Percentiles rank a stretch among this genome's conserved stretches.
phyloP scores from a whole-genome alignment of 495 filamentous ascomycete species.

The Penicillium parvum region DNA sequence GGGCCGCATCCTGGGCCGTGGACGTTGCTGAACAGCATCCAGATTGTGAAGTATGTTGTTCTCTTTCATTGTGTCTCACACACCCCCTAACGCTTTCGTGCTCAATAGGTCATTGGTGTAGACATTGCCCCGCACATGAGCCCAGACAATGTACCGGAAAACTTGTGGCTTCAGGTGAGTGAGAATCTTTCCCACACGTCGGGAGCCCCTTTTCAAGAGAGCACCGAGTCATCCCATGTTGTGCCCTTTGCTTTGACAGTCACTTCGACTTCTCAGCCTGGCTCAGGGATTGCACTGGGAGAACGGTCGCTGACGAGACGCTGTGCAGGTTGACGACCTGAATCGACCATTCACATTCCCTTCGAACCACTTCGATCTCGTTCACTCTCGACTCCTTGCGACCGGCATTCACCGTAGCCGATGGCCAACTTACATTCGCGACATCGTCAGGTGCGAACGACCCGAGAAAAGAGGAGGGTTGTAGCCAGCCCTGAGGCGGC shows the following conservation, averaged over 20 bases:
- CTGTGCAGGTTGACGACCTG: slow-evolving; percentile 64
- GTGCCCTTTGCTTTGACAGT: neutral
- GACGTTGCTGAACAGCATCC: slow-evolving; percentile 64
- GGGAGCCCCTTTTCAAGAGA: neutral
- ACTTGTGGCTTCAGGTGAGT: slow-evolving; percentile 65
- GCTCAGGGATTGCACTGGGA: neutral
- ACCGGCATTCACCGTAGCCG: slow-evolving; percentile 69
- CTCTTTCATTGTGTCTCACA: neutral
- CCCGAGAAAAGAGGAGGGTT: neutral
- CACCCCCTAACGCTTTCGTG: slow-evolving; percentile 17
- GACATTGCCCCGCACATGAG: slow-evolving; percentile 74
- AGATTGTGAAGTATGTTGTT: slow-evolving; percentile 59
- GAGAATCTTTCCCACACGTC: neutral
- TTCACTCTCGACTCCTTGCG: slow-evolving; percentile 79
- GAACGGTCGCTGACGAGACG: slow-evolving; percentile 24
- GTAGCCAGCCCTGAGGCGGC: neutral
- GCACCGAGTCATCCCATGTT: neutral
- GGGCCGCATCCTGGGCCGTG: slow-evolving; percentile 58
- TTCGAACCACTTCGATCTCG: slow-evolving; percentile 77
- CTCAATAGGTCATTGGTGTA: slow-evolving; percentile 67
- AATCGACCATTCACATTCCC: slow-evolving; percentile 73
- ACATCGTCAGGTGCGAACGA: slow-evolving; percentile 58
- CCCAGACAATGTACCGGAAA: slow-evolving; percentile 62
- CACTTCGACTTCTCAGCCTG: neutral
- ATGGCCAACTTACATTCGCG: slow-evolving; percentile 76